These are phyloP conservation scores for Helicostylum pulchrum DNA, from an alignment of 192 early-diverging fungal genomes.

Conservation along the genomic window DNA sequence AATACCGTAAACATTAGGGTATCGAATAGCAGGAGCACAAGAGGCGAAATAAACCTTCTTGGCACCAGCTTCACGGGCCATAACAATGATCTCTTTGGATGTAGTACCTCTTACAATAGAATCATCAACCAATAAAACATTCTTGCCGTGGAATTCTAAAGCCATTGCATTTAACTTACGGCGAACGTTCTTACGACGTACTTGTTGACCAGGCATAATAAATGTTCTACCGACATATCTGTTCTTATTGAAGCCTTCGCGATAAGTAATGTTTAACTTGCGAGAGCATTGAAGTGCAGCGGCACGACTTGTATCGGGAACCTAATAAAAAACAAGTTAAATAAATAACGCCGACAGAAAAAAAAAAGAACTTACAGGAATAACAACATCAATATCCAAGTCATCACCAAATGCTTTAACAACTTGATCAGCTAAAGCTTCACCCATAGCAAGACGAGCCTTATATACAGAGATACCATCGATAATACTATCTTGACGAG, in stretches of 20 bases:
- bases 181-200: conserved; percentile 83
- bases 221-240: conserved; percentile 98
- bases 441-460: conserved; percentile 95
- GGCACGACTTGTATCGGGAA: conserved; percentile 94
- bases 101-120: conserved; percentile 99
- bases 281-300: conserved; percentile 92
- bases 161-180: conserved; percentile 99
- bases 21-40: conserved; percentile 93
- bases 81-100: conserved; percentile 97
- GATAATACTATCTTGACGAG: conserved; percentile 96
- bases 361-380: conserved; percentile 88
- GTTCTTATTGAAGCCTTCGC: conserved; percentile 99
- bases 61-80: conserved; percentile 98
- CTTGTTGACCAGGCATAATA: conserved; percentile 98
- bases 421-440: conserved; percentile 87
- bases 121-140: conserved; percentile 98
- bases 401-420: conserved; percentile 66
- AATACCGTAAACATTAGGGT: conserved; percentile 99
- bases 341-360: not conserved
- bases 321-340: conserved; percentile 38
- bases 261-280: conserved; percentile 85
- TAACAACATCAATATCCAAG: conserved; percentile 96
- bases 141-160: conserved; percentile 93
- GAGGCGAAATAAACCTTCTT: conserved; percentile 99
- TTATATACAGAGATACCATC: conserved; percentile 99